phyloP scores from a whole-genome alignment of 1,284 basidiomycete species.

The Ceratobasidium sp. region DNA sequence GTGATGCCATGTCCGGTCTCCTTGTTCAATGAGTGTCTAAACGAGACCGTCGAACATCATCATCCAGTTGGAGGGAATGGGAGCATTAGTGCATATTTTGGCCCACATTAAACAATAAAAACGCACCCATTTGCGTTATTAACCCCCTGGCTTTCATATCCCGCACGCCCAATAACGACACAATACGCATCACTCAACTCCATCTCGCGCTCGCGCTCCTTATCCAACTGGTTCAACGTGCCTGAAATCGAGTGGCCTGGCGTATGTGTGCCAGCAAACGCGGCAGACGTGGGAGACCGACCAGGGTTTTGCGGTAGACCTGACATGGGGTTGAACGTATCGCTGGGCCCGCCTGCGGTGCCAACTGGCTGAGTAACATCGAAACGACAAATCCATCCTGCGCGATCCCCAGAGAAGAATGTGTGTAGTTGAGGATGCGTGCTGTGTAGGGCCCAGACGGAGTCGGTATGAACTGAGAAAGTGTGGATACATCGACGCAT shows the following conservation, averaged over 20 bases:
- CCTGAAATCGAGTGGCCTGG: slow-evolving; percentile 28
- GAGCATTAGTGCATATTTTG: background rate
- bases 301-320: background rate
- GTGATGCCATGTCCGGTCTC: slow-evolving; percentile 15
- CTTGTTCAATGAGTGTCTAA: background rate
- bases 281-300: background rate
- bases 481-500: slow-evolving; percentile 93
- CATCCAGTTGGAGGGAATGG: background rate
- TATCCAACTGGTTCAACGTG: slow-evolving; percentile 13
- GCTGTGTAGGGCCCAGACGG: slow-evolving; percentile 93
- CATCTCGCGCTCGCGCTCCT: slow-evolving; percentile 16
- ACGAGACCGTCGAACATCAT: background rate
- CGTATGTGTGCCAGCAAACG: slow-evolving; percentile 6
- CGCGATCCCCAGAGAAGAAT: slow-evolving; percentile 96
- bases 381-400: slow-evolving; percentile 88
- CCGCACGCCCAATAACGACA: slow-evolving; percentile 32
- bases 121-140: slow-evolving; percentile 9
- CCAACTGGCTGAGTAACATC: slow-evolving; percentile 64
- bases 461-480: slow-evolving; percentile 94
- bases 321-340: slow-evolving; percentile 1
- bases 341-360: background rate
- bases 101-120: background rate
- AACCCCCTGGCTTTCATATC: background rate
- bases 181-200: slow-evolving; percentile 34
- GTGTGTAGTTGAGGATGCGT: slow-evolving; percentile 87